Evolutionary conservation across 1,284 basidiomycete species (phyloP).

Genomic region (Marasmius fiardii): DNA sequence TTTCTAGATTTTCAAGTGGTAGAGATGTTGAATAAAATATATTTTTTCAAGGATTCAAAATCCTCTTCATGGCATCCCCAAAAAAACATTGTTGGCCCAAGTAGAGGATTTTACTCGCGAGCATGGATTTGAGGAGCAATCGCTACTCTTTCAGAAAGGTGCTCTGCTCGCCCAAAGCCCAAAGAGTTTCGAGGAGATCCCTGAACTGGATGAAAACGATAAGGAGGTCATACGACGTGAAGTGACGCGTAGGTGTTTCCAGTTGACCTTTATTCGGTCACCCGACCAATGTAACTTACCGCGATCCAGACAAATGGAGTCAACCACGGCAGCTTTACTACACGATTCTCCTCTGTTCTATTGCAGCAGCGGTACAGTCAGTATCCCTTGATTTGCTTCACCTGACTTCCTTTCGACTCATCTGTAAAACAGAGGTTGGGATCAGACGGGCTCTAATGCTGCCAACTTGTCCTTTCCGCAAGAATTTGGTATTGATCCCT

Average conservation of each 20-base stretch:
- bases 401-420: neutral
- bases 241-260: conserved; percentile 37
- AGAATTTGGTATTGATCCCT: conserved; percentile 42
- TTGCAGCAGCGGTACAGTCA: conserved; percentile 62
- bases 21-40: conserved; percentile 1
- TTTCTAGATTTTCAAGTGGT: conserved; percentile 4
- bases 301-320: conserved; percentile 53
- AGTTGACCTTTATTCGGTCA: neutral
- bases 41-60: conserved; percentile 45
- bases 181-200: conserved; percentile 44
- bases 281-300: conserved; percentile 2
- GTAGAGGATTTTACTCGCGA: conserved; percentile 45
- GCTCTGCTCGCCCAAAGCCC: conserved; percentile 61
- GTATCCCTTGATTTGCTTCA: conserved; percentile 14
- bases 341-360: conserved; percentile 53
- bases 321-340: conserved; percentile 51
- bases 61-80: conserved; percentile 46
- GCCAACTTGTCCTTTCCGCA: conserved; percentile 64
- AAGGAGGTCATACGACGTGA: conserved; percentile 46
- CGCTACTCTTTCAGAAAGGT: conserved; percentile 45
- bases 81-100: conserved; percentile 37
- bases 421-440: conserved; percentile 43
- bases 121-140: conserved; percentile 42
- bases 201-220: conserved; percentile 52
- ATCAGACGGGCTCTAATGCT: conserved; percentile 62